These are phyloP conservation scores for Yamadazyma pseudoaaseri DNA, from an alignment of 1,139 yeast species.

Conservation along the genomic window DNA sequence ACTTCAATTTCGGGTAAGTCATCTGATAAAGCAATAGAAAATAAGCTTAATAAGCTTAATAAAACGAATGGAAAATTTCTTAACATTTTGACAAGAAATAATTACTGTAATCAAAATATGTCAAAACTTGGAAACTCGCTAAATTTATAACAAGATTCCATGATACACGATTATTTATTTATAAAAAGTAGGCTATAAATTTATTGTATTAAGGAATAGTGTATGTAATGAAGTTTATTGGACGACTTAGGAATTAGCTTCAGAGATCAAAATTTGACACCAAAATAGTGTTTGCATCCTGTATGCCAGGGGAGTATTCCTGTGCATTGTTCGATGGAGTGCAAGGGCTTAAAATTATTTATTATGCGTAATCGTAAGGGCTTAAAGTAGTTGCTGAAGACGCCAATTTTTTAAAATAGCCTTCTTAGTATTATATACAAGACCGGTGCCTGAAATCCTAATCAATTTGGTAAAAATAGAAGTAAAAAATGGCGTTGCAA, in stretches of 20 bases:
- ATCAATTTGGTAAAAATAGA: background rate
- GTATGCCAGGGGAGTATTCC: background rate
- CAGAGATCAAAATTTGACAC: slow-evolving; percentile 4
- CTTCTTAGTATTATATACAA: too few species aligned
- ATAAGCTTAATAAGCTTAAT: slow-evolving; percentile 8
- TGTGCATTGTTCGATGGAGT: slow-evolving; percentile 2
- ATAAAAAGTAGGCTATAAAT: slow-evolving; percentile 9
- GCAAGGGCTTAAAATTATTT: slow-evolving; percentile 6
- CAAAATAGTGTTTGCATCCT: background rate
- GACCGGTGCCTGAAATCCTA: background rate
- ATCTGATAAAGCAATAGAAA: slow-evolving; percentile 6
- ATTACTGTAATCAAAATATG: too few species aligned
- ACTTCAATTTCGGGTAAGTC: slow-evolving; percentile 37
- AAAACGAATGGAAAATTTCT: slow-evolving; percentile 9
- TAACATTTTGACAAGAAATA: background rate
- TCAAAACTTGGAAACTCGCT: too few species aligned
- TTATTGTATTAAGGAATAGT: slow-evolving; percentile 1
- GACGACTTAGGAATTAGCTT: background rate
- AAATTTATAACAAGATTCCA: slow-evolving; percentile 1
- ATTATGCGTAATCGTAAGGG: background rate
- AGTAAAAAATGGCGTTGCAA: too few species aligned
- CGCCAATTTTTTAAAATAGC: too few species aligned
- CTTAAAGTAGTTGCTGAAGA: background rate
- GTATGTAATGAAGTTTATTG: background rate
- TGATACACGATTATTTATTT: slow-evolving; percentile 4